These are phyloP conservation scores for Scheffersomyces coipomensis DNA, from an alignment of 805 yeast genomes.

Conservation along the genomic window DNA sequence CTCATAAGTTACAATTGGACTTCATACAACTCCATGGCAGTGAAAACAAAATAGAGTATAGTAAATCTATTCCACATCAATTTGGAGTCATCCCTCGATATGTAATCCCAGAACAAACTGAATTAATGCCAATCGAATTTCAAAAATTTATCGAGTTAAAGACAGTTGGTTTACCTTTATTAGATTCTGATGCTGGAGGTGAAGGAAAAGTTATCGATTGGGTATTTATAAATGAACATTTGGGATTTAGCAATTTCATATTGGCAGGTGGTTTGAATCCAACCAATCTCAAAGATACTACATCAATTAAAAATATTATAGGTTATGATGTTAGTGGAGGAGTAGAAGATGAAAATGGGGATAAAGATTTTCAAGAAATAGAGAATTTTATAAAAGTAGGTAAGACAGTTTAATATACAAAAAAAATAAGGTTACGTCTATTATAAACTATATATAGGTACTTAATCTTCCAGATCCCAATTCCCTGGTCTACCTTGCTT, in stretches of 20 bases:
- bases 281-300: constrained; percentile 62
- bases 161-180: constrained; percentile 55
- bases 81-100: constrained; percentile 75
- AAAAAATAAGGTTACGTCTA: neutral
- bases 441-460: neutral
- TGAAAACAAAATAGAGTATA: constrained; percentile 50
- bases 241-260: constrained; percentile 44
- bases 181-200: constrained; percentile 91
- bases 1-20: constrained; percentile 55
- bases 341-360: constrained; percentile 72
- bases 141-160: constrained; percentile 10
- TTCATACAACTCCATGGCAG: constrained; percentile 86
- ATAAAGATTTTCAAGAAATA: constrained; percentile 68
- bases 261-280: constrained; percentile 91
- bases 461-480: constrained; percentile 93
- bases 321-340: constrained; percentile 98
- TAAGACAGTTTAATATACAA: constrained; percentile 13
- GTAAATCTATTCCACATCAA: constrained; percentile 36
- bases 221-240: constrained; percentile 43
- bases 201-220: constrained; percentile 83
- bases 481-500: constrained; percentile 83
- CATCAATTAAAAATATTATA: constrained; percentile 53
- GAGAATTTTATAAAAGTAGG: constrained; percentile 56
- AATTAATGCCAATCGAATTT: constrained; percentile 11
- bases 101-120: constrained; percentile 54